Evolutionary conservation across 306 rosid genomes (phyloP).

Genomic region (Inga leiocalycina): DNA sequence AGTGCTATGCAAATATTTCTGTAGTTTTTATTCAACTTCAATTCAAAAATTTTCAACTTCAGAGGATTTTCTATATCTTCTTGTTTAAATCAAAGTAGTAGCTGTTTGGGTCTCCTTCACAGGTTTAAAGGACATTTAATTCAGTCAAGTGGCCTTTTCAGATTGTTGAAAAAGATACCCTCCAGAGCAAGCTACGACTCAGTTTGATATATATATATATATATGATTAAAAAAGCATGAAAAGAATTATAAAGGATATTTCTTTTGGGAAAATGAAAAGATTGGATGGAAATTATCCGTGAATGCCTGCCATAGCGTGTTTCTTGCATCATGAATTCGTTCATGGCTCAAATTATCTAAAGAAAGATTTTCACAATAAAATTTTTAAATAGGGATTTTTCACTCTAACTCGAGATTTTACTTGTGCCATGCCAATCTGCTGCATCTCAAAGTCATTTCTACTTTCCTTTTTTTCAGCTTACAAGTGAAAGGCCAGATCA

Average conservation of each 20-base stretch:
- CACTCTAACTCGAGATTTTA: too few species aligned
- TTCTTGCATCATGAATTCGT: too few species aligned
- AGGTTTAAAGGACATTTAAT: background rate
- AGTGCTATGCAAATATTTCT: background rate
- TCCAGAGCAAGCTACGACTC: background rate
- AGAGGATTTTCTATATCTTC: background rate
- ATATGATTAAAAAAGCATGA: too few species aligned
- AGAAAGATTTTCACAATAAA: background rate
- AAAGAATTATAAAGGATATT: background rate
- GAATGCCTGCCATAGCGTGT: too few species aligned
- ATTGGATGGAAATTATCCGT: background rate
- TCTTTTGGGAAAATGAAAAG: background rate
- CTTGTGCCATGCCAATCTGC: background rate
- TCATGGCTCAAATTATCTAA: background rate
- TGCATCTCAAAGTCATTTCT: background rate
- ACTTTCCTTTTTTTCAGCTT: background rate
- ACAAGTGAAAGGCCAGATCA: background rate
- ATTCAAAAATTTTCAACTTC: background rate
- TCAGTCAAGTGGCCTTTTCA: slow-evolving; percentile 2
- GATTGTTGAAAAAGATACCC: background rate
- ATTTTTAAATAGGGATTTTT: too few species aligned
- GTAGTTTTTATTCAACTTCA: background rate
- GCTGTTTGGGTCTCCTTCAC: background rate
- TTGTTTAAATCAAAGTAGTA: background rate
- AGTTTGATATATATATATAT: background rate